These are phyloP conservation scores for Saitozyma podzolica DNA, from an alignment of 768 basidiomycete genomes.

Conservation along the genomic window DNA sequence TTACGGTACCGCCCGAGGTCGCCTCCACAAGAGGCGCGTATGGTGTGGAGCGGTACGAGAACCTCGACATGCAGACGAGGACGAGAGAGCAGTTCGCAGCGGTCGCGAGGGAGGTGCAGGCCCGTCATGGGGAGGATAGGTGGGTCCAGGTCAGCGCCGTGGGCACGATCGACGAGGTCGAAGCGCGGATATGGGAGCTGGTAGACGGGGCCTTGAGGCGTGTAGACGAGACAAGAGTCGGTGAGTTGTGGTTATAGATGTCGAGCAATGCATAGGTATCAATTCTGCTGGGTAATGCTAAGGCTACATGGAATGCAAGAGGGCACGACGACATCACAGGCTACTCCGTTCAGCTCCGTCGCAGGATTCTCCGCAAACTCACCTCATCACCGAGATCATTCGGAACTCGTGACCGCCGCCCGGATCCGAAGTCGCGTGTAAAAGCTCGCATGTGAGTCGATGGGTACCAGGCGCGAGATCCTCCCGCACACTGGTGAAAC, in stretches of 20 bases:
- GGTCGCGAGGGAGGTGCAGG: conserved; percentile 34
- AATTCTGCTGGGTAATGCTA: too few relatives aligned
- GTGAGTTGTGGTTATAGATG: too few relatives aligned
- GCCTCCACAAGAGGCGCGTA: conserved; percentile 74
- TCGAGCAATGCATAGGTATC: too few relatives aligned
- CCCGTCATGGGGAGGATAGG: conserved; percentile 24
- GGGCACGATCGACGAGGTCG: conserved; percentile 42
- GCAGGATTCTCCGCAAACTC: conserved; percentile 5
- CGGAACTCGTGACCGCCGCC: conserved; percentile 45
- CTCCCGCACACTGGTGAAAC: conserved; percentile 27
- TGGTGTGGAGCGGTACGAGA: conserved; percentile 83
- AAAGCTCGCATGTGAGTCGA: conserved; percentile 40
- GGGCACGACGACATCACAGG: too few relatives aligned
- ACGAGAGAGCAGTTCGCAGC: conserved; percentile 38
- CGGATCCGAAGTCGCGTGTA: conserved; percentile 40
- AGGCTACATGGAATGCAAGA: too few relatives aligned
- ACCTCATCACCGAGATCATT: conserved; percentile 49
- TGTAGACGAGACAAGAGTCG: too few relatives aligned
- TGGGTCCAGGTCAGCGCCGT: conserved; percentile 41
- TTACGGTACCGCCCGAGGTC: conserved; percentile 72
- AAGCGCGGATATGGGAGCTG: conserved; percentile 27
- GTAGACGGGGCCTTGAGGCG: conserved; percentile 6
- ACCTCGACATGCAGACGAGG: conserved; percentile 26
- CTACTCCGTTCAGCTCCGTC: too few relatives aligned
- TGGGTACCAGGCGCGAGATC: conserved; percentile 36